phyloP scores from a whole-genome alignment of 2,329 filamentous ascomycete genomes.

The Hymenoscyphus occultus region DNA sequence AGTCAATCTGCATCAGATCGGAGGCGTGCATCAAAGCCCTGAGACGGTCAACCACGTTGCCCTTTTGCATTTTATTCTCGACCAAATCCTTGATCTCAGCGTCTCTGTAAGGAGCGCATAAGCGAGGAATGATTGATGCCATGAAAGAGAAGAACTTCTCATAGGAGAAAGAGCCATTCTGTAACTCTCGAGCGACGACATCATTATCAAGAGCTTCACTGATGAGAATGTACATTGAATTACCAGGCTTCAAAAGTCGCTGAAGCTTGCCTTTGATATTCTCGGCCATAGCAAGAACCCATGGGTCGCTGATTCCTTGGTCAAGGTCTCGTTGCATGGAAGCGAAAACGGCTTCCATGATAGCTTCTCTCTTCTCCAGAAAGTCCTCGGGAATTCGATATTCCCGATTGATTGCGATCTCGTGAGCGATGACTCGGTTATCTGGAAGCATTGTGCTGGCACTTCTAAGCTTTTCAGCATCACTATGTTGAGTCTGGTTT shows the following conservation, averaged over 20 bases:
- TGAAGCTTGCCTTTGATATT: constrained; percentile 71
- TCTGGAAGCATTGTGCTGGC: constrained; percentile 57
- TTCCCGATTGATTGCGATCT: constrained; percentile 75
- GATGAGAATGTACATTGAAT: constrained; percentile 71
- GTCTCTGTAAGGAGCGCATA: constrained; percentile 80
- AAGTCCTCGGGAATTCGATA: constrained; percentile 67
- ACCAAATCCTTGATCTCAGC: constrained; percentile 68
- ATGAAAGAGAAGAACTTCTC: constrained; percentile 77
- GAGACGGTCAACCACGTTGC: constrained; percentile 70
- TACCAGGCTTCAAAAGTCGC: constrained; percentile 66
- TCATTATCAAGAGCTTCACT: constrained; percentile 73
- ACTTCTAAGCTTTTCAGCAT: constrained; percentile 32
- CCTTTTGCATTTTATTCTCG: constrained; percentile 56
- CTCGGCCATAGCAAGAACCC: constrained; percentile 68
- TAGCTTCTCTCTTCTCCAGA: constrained; percentile 58
- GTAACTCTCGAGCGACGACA: constrained; percentile 66
- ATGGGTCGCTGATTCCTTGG: constrained; percentile 60
- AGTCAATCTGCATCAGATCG: constrained; percentile 75
- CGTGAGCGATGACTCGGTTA: constrained; percentile 74
- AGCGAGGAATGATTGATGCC: constrained; percentile 69
- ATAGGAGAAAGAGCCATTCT: constrained; percentile 72
- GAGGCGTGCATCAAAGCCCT: constrained; percentile 74
- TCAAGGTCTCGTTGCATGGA: constrained; percentile 61
- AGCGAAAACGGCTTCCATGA: constrained; percentile 55
- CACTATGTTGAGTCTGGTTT: constrained; percentile 19